Evolutionary conservation across 2,329 filamentous ascomycete species (phyloP).

Genomic region (Epichloe typhina): DNA sequence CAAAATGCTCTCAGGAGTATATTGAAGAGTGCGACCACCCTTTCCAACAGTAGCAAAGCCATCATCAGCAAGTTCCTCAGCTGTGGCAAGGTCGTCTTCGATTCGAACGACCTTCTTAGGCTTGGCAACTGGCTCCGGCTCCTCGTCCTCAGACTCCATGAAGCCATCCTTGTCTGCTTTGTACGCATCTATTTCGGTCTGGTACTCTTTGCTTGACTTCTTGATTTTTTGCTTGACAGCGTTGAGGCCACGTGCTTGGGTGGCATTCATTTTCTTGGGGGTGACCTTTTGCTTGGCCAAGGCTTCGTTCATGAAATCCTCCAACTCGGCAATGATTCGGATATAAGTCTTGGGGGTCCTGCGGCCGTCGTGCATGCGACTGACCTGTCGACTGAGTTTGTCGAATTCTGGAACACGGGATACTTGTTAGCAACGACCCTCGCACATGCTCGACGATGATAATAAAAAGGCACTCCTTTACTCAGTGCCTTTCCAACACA

Average conservation of each 20-base stretch:
- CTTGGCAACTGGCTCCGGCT: conserved; percentile 44
- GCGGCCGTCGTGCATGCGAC: conserved; percentile 64
- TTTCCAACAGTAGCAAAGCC: conserved; percentile 83
- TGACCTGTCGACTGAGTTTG: conserved; percentile 78
- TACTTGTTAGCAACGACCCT: conserved; percentile 6
- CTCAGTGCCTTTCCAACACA: neutral
- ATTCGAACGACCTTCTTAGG: conserved; percentile 20
- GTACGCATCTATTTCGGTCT: conserved; percentile 76
- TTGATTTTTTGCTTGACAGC: conserved; percentile 94
- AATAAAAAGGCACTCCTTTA: neutral
- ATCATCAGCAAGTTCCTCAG: conserved; percentile 57
- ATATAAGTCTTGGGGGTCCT: conserved; percentile 85
- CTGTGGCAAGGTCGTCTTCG: conserved; percentile 33
- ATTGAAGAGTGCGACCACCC: conserved; percentile 77
- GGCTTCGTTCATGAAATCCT: conserved; percentile 88
- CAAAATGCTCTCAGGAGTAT: conserved; percentile 94
- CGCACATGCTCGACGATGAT: neutral
- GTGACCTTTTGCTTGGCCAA: conserved; percentile 92
- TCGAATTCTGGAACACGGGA: conserved; percentile 58
- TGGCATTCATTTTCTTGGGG: conserved; percentile 97
- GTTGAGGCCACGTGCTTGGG: conserved; percentile 85
- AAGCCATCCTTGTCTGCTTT: conserved; percentile 72
- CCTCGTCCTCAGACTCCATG: conserved; percentile 75
- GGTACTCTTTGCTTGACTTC: conserved; percentile 96
- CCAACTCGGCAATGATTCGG: conserved; percentile 82